Base-by-base conservation (phyloP, 768 basidiomycete genomes). In the Tricholoma terreum region DNA sequence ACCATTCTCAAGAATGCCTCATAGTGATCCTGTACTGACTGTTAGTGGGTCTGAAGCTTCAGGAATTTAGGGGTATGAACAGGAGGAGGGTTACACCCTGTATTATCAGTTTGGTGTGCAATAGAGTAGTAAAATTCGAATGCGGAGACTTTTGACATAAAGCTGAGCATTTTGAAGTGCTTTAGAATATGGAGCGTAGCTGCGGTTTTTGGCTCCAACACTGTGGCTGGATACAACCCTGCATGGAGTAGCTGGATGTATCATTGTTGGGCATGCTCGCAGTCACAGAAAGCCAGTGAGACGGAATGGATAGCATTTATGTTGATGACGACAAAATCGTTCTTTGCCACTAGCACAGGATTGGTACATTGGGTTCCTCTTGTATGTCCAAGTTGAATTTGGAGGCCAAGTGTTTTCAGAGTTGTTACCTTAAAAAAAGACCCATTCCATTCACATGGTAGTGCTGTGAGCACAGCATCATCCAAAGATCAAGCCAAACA, bases 251-350 rank as follows among this genome's bases (percentile, higher is more conserved):
- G 61, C 59, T 76, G 75, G 1, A 63, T 52, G 9, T 58, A 46
- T 3, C 55, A 65, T 1, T 57, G 50, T 12, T 58, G 31, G 33
- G 56, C 36, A 3, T 61, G 58, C 1, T 51, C 51, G 58, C 75
- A 77, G 2, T 58, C 59, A 52, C 75, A 77, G 54, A 68, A 76
- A 51, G 67, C 62, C 0, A 75, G 30, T 4, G 27, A 50, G 2
- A 76, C 65, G 4, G 57, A 33, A 51, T 75, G 74, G 12, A 77
- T 67, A 0, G 69, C 73, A 51, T 62, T 62, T 0, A 46, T 55
- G 54, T 72, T 60, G 43, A 77, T 49, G n/a, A 77, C 57, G 2
- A 68, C 60, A 50, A 75, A 76, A 11, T 65, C 55, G n/a, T 70
- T 51, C 27, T 59, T 54, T 6, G 43, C 15, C 1, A 62, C 50